phyloP scores from a whole-genome alignment of 768 basidiomycete genomes.

The Collybiopsis confluens region DNA sequence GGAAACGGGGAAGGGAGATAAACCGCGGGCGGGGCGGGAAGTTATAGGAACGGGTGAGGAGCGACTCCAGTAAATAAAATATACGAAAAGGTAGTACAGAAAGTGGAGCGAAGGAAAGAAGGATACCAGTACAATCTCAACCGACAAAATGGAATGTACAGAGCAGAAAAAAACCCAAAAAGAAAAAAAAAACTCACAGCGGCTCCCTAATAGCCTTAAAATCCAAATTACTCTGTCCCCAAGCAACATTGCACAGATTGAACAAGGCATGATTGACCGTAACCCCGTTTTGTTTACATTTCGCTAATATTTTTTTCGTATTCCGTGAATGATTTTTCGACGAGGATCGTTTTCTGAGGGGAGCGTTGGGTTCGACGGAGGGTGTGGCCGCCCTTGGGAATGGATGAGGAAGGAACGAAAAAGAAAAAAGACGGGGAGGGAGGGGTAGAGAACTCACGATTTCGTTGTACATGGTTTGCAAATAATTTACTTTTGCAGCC shows the following conservation, averaged over 20 bases:
- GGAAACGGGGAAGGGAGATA: too few species aligned
- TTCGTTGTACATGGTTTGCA: conserved; percentile 37
- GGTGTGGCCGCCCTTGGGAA: conserved; percentile 50
- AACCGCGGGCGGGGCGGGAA: too few species aligned
- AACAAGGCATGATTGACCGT: conserved; percentile 60
- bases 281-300: conserved; percentile 56
- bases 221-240: conserved; percentile 32
- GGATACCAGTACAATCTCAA: too few species aligned
- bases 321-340: conserved; percentile 24
- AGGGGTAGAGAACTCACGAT: conserved; percentile 28
- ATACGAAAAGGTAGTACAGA: too few species aligned
- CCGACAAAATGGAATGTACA: too few species aligned
- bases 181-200: conserved; percentile 13
- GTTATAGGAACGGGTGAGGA: too few species aligned
- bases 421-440: neutral
- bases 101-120: too few species aligned
- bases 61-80: too few species aligned
- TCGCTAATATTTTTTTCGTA: conserved; percentile 39
- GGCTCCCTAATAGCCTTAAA: conserved; percentile 22
- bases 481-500: conserved; percentile 46
- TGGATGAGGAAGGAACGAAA: neutral
- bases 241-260: conserved; percentile 55
- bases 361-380: conserved; percentile 39
- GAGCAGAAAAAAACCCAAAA: neutral
- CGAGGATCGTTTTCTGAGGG: conserved; percentile 30